Base-by-base conservation (phyloP, 139 green algal species). In the Asterochloris erici region DNA sequence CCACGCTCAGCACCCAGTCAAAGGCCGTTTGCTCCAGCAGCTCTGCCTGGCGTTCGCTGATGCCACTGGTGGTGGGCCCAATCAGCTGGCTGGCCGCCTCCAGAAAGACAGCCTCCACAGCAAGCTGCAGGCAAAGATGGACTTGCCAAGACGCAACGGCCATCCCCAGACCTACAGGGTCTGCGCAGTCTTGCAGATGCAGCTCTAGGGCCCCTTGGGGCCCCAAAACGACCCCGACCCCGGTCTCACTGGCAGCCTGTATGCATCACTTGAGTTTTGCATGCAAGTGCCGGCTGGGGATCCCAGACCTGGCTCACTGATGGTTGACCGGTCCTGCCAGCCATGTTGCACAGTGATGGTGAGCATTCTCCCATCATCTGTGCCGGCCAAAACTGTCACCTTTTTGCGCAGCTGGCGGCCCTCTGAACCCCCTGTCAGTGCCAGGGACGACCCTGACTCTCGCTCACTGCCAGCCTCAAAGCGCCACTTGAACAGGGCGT, bases 101-200 rank as follows among this genome's bases (percentile, higher is more conserved):
- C 64, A 96, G 84, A 64, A 95, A 95, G 23, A 95, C 77, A 1
- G 88, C 81, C 81, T 96, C 93, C 63, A 91, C 86, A 14, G 88
- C 87, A 23, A 88, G 87, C 89, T 93, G 87, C 73, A 79, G 0
- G 66, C 70, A 76, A n/a, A 6, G 6, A 47, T 54, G 0, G 28
- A 27, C 47, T 38, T 54, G 11, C 29, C 24, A 0, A 23, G 14
- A 54, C 29, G 70, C 70, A 15, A 38, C 14, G 24, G 12, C 15
- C 15, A 27, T 76, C 21, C 0, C 29, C 0, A 38, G 11, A 29
- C 23, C 28, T 27, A 27, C 21, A 27, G 64, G 16, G 28, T 21
- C 13, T 14, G 12, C 63, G 21, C 73, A 78, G 14, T 0, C 17
- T 38, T 29, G 12, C 23, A 64, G 19, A 0, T 54, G 27, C 60